phyloP scores from a whole-genome alignment of 345 rosid species.

The Boechera divaricarpa region DNA sequence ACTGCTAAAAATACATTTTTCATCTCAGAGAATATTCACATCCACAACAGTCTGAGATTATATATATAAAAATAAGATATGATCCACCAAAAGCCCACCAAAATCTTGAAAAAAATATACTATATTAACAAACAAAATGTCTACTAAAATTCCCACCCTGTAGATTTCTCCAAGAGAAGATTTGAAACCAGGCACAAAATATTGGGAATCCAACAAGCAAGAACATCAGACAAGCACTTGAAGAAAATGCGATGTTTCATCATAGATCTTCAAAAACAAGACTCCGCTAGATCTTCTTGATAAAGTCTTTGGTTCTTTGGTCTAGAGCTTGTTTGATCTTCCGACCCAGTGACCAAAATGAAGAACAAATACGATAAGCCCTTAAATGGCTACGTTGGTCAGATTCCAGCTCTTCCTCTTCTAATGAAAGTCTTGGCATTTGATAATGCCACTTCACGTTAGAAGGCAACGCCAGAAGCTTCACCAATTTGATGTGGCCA shows the following conservation, averaged over 20 bases:
- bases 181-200: slow-evolving; percentile 38
- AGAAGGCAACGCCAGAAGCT: slow-evolving; percentile 47
- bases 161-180: slow-evolving; percentile 47
- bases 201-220: slow-evolving; percentile 42
- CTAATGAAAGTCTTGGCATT: slow-evolving; percentile 63
- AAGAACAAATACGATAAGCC: slow-evolving; percentile 51
- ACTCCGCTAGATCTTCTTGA: slow-evolving; percentile 41
- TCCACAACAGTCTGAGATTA: not conserved
- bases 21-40: slow-evolving; percentile 28
- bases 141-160: slow-evolving; percentile 28
- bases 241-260: slow-evolving; percentile 46
- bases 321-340: slow-evolving; percentile 41
- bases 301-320: slow-evolving; percentile 40
- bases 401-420: slow-evolving; percentile 48
- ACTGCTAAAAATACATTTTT: slow-evolving; percentile 21
- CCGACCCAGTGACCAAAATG: slow-evolving; percentile 45
- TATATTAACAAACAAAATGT: slow-evolving; percentile 3
- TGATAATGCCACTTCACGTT: slow-evolving; percentile 42
- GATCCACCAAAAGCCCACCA: not conserved
- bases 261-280: slow-evolving; percentile 43
- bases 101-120: not conserved
- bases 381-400: slow-evolving; percentile 48
- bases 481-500: slow-evolving; percentile 62
- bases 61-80: slow-evolving; percentile 3
- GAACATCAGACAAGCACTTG: slow-evolving; percentile 36